A percentile compares a stretch with the other conserved stretches of the same genome.
phyloP scores from a whole-genome alignment of 2,329 filamentous ascomycete genomes.

The Colletotrichum orbiculare region DNA sequence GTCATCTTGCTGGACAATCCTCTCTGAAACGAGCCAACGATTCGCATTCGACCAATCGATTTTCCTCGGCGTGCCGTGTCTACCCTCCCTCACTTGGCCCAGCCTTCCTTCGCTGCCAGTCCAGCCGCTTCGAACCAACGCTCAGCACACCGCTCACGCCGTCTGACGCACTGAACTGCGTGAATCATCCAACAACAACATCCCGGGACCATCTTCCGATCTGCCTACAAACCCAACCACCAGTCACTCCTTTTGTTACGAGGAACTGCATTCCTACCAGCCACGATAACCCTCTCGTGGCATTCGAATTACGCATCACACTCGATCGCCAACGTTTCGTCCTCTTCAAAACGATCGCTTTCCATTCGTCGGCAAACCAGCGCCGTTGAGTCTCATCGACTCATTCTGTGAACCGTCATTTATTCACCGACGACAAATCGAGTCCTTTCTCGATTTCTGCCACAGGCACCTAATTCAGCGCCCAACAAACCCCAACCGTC shows the following conservation, averaged over 20 bases:
- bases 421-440: neutral
- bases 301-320: conserved; percentile 30
- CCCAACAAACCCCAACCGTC: conserved; percentile 9
- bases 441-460: conserved; percentile 17
- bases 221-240: conserved; percentile 28
- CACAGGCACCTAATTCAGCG: conserved; percentile 26
- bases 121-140: conserved; percentile 2
- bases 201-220: conserved; percentile 12
- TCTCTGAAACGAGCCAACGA: conserved; percentile 23
- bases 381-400: conserved; percentile 1
- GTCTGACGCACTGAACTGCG: conserved; percentile 18
- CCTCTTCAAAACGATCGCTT: neutral
- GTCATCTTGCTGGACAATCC: conserved; percentile 37
- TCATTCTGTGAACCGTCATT: neutral
- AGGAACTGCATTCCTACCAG: conserved; percentile 32
- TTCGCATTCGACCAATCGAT: conserved; percentile 13
- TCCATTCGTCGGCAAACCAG: conserved; percentile 2
- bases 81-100: conserved; percentile 1
- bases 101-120: conserved; percentile 11
- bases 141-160: conserved; percentile 20
- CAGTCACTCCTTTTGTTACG: conserved; percentile 34
- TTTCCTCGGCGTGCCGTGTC: neutral
- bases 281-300: conserved; percentile 31
- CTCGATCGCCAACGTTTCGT: conserved; percentile 6
- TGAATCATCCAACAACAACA: conserved; percentile 12